A percentile compares a stretch with the other conserved stretches of the same genome.
These are phyloP conservation scores for Mycena venus DNA, from an alignment of 768 basidiomycete genomes.

Conservation along the genomic window DNA sequence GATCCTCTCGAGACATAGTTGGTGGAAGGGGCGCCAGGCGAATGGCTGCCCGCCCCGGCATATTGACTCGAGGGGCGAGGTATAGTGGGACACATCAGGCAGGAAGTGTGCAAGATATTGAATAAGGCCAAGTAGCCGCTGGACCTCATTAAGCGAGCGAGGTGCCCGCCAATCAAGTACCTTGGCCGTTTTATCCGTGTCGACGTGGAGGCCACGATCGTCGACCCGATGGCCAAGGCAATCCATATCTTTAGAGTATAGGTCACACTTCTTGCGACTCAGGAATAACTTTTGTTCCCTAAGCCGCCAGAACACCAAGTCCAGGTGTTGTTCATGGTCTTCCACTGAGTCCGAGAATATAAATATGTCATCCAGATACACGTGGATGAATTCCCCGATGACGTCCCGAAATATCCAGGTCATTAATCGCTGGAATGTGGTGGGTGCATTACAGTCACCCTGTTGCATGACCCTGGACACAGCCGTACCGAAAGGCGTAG, in stretches of 20 bases:
- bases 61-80: background rate
- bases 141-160: background rate
- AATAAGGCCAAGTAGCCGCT: background rate
- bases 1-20: background rate
- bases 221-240: no score
- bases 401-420: slow-evolving; percentile 52
- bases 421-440: slow-evolving; percentile 42
- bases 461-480: slow-evolving; percentile 9
- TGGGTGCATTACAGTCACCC: background rate
- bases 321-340: slow-evolving; percentile 53
- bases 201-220: slow-evolving; percentile 43
- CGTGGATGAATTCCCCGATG: slow-evolving; percentile 55
- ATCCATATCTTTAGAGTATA: no score
- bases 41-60: background rate
- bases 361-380: slow-evolving; percentile 62
- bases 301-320: slow-evolving; percentile 45
- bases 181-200: slow-evolving; percentile 35
- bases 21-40: background rate
- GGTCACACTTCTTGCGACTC: no score
- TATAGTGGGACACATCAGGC: background rate
- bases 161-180: no score
- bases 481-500: slow-evolving; percentile 2
- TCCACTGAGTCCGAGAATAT: slow-evolving; percentile 52
- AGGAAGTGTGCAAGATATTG: slow-evolving; percentile 7
- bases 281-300: slow-evolving; percentile 46